A percentile compares a stretch with the other conserved stretches of the same genome.
Evolutionary conservation across 2,329 filamentous ascomycete species (phyloP).

Genomic region (Capronia coronata): DNA sequence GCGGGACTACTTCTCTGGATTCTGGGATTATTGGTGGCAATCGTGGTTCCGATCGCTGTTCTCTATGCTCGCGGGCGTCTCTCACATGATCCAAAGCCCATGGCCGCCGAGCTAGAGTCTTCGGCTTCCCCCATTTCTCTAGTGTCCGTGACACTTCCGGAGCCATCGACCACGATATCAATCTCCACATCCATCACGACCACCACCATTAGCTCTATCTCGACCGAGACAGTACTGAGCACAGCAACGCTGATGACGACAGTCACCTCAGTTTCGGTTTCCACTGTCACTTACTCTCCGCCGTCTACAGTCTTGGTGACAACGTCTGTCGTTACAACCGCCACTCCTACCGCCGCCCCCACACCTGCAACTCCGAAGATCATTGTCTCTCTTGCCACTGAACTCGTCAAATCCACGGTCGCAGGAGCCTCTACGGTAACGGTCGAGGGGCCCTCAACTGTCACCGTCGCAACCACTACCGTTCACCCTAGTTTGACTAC

Average conservation of each 20-base stretch:
- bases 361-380: background rate
- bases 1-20: slow-evolving; percentile 5
- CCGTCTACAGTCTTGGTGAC: background rate
- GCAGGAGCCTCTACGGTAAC: background rate
- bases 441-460: background rate
- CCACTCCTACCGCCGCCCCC: background rate
- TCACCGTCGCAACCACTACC: background rate
- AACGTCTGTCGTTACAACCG: slow-evolving; percentile 3
- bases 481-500: background rate
- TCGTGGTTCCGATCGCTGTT: slow-evolving; percentile 7
- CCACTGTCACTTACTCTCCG: slow-evolving; percentile 7
- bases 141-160: background rate
- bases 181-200: slow-evolving; percentile 1
- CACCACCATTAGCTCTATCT: slow-evolving; percentile 1
- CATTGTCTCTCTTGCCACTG: background rate
- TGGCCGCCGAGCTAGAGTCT: background rate
- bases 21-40: slow-evolving; percentile 1
- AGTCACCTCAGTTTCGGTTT: slow-evolving; percentile 5
- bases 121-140: background rate
- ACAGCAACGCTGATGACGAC: background rate
- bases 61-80: slow-evolving; percentile 1
- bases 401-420: background rate
- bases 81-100: background rate
- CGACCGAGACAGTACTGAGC: background rate
- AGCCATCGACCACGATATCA: background rate